These are phyloP conservation scores for Fagopyrum homotropicum DNA, from an alignment of 148 eudicot genomes.

Conservation along the genomic window DNA sequence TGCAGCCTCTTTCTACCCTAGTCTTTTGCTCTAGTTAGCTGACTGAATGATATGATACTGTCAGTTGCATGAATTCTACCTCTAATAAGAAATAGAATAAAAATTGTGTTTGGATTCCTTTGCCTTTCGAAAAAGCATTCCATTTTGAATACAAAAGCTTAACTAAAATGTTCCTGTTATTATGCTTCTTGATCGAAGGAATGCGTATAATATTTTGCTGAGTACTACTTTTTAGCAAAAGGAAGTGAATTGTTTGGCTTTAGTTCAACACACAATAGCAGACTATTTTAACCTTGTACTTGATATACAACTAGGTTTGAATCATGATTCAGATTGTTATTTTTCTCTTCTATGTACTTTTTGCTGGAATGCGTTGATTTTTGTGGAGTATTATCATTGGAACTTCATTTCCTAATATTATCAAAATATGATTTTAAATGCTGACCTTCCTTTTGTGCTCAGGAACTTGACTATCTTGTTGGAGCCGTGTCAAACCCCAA, in stretches of 20 bases:
- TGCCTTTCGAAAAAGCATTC: neutral
- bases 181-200: neutral
- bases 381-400: neutral
- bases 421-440: neutral
- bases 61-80: neutral
- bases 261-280: neutral
- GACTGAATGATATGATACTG: neutral
- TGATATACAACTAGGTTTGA: neutral
- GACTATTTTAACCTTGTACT: neutral
- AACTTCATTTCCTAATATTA: neutral
- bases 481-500: slow-evolving; percentile 81
- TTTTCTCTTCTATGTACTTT: too few relatives aligned
- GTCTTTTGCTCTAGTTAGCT: neutral
- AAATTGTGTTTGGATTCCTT: neutral
- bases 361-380: neutral
- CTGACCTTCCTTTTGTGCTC: slow-evolving; percentile 7
- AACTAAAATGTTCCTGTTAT: neutral
- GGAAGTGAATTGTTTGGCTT: neutral
- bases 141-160: neutral
- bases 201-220: neutral
- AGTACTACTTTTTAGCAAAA: neutral
- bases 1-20: neutral
- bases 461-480: slow-evolving; percentile 91
- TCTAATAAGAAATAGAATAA: too few relatives aligned
- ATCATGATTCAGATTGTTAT: neutral